phyloP scores from a whole-genome alignment of 2,329 filamentous ascomycete species.

The Geosmithia flava region DNA sequence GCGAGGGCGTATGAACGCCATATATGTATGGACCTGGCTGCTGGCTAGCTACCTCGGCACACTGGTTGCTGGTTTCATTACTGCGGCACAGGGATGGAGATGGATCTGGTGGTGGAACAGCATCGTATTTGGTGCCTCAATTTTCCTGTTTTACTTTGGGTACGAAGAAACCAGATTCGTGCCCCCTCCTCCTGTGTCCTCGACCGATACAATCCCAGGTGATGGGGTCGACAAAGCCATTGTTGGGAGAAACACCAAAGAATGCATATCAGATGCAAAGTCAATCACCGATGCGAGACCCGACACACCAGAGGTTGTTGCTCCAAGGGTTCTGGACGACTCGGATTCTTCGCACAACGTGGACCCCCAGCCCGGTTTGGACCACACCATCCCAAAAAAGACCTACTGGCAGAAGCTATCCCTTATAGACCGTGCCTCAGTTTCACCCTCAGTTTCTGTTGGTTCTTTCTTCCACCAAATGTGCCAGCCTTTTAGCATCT shows the following conservation, averaged over 20 bases:
- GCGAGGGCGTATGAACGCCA: conserved; percentile 29
- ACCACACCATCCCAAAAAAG: conserved; percentile 21
- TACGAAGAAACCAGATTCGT: conserved; percentile 24
- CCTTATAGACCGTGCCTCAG: conserved; percentile 7
- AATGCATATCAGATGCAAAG: too few relatives aligned
- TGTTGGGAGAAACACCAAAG: neutral
- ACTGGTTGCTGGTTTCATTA: conserved; percentile 23
- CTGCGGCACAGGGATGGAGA: conserved; percentile 25
- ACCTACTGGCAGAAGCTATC: conserved; percentile 28
- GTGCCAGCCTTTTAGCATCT: too few relatives aligned
- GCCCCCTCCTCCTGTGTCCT: conserved; percentile 5
- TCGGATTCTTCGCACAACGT: neutral
- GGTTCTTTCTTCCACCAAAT: neutral
- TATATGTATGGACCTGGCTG: conserved; percentile 23
- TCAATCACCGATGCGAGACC: too few relatives aligned
- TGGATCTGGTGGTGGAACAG: conserved; percentile 35
- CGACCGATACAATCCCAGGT: neutral
- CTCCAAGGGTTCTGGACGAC: too few relatives aligned
- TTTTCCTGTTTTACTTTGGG: conserved; percentile 26
- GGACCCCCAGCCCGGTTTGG: neutral
- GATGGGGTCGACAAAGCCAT: neutral
- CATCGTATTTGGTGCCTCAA: conserved; percentile 22
- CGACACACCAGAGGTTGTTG: too few relatives aligned
- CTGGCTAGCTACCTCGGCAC: conserved; percentile 19
- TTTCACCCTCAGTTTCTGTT: conserved; percentile 14